These are phyloP conservation scores for Aureobasidium mangrovei DNA, from an alignment of 2,329 filamentous ascomycete genomes.

Conservation along the genomic window DNA sequence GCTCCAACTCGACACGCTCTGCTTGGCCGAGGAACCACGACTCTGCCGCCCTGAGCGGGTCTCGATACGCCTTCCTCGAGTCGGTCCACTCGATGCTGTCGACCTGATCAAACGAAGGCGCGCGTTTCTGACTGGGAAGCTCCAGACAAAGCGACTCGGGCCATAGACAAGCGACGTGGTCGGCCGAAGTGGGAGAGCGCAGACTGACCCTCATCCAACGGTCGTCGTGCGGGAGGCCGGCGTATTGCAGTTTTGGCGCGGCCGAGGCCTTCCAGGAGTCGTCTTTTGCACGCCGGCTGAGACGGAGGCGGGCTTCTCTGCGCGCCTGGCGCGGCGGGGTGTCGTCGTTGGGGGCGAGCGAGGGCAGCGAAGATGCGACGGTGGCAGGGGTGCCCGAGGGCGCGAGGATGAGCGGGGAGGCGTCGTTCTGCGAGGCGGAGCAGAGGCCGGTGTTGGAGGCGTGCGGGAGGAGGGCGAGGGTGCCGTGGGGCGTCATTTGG, in stretches of 20 bases:
- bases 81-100: conserved; percentile 5
- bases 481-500: conserved; percentile 14
- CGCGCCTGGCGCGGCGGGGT: background rate
- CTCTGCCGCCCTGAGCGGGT: conserved; percentile 13
- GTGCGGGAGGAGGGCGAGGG: conserved; percentile 4
- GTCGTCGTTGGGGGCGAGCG: background rate
- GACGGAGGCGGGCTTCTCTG: conserved; percentile 7
- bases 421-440: background rate
- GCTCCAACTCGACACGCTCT: conserved; percentile 24
- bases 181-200: background rate
- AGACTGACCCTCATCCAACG: conserved; percentile 1
- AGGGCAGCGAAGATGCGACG: background rate
- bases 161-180: conserved; percentile 7
- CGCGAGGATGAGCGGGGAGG: background rate
- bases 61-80: conserved; percentile 7
- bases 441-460: background rate
- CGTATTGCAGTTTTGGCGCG: background rate
- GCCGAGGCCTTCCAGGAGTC: conserved; percentile 2
- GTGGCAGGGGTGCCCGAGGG: conserved; percentile 9
- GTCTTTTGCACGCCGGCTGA: conserved; percentile 6
- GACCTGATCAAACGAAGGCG: background rate
- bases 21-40: conserved; percentile 12
- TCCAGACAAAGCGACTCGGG: background rate
- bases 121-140: background rate
- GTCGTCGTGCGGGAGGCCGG: background rate